Evolutionary conservation across 805 yeast species (phyloP), one percentile per base, ranked within the genome.

Genomic region (Cyberlindnera euphorbiae): DNA sequence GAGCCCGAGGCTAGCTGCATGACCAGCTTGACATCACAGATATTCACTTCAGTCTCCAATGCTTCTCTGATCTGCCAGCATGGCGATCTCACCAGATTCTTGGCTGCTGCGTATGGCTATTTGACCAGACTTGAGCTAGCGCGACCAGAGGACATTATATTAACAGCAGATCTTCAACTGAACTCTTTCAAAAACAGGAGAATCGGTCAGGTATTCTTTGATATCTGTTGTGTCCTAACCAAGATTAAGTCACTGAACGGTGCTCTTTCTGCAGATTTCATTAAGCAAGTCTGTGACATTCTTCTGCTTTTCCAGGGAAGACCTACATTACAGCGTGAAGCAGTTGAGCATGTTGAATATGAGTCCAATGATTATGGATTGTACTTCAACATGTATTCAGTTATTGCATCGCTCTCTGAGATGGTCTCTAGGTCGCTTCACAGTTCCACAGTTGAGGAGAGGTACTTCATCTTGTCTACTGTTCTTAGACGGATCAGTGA

Each of bases 291-390:
- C 1, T 71, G 84, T 29, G 86, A 82, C 44, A 67, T 86, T 8
- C 49, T 84, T 21, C 62, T 75, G 2, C 59, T 86, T 22, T 83
- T 87, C 49, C 93, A 87, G 57, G 89, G 95, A 4, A 69, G 77
- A 30, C 84, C 93, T 1, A 79, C 83, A 0, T 62, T 86, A 49
- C 73, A 69, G 42, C 69, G 97, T 41, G 96, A 87, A 52, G 75
- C 77, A 4, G 67, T 72, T 6, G 80, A 76, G 41, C 98, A 90
- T 57, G 88, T 90, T 8, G 96, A 89, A 54, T 93, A 83, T 55
- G 98, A 90, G 54, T 79, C 79, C 30, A 85, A 84, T 22, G 90
- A 85, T 34, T 93, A 50, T 31, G 53, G 55, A 1, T 23, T 57
- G 6, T 58, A 54, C 33, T 58, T 56, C 43, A 55, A 56, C 31